These are phyloP conservation scores for Plantago major DNA, from an alignment of 257 asterid genomes.

Conservation along the genomic window DNA sequence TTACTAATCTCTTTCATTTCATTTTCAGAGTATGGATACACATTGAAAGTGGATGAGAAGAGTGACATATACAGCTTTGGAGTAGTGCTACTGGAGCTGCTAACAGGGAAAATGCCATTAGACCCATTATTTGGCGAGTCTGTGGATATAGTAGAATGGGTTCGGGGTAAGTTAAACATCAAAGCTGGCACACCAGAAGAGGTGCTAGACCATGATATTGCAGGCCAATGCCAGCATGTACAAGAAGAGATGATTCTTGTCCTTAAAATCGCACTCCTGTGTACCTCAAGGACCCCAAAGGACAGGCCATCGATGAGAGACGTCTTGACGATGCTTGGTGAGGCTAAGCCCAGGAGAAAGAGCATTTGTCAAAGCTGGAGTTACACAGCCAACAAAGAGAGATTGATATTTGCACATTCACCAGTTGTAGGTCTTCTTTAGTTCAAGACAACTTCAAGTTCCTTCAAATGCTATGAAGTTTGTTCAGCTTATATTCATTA, in stretches of 20 bases:
- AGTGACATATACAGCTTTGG: conserved; percentile 81
- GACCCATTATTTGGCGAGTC: conserved; percentile 65
- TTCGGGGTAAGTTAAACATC: conserved; percentile 34
- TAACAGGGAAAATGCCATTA: conserved; percentile 59
- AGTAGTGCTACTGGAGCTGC: conserved; percentile 73
- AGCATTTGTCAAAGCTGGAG: conserved; percentile 71
- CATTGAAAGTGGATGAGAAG: conserved; percentile 77
- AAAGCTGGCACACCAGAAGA: conserved; percentile 24
- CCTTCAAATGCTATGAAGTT: conserved; percentile 25
- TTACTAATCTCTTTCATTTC: not conserved
- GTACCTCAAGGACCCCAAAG: conserved; percentile 80
- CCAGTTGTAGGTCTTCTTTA: conserved; percentile 72
- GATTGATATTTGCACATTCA: conserved; percentile 62
- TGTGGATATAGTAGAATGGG: conserved; percentile 65
- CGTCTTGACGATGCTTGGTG: conserved; percentile 68
- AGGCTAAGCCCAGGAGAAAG: conserved; percentile 82
- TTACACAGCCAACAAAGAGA: conserved; percentile 52
- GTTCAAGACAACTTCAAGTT: conserved; percentile 23
- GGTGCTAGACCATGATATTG: conserved; percentile 54
- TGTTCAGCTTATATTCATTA: not conserved
- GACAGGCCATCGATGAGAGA: conserved; percentile 86
- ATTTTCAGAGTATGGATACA: conserved; percentile 71
- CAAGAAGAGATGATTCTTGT: conserved; percentile 80
- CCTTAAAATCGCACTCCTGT: conserved; percentile 64
- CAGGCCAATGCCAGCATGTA: conserved; percentile 58